Base-by-base conservation (phyloP, 495 filamentous ascomycete genomes). In the Penicillium riverlandense region DNA sequence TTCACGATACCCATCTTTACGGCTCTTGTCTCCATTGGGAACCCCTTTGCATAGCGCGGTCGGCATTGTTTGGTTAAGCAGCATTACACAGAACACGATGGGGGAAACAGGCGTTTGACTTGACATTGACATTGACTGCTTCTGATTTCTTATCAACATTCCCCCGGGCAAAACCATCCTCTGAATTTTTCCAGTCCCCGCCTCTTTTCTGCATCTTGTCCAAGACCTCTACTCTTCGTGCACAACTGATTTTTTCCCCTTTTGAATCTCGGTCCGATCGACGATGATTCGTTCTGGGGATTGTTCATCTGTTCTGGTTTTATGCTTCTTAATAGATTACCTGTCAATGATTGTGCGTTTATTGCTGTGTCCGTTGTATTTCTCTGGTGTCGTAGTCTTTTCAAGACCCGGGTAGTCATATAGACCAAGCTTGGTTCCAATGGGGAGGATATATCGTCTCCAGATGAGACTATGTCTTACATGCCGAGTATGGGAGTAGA, bases 11-110 rank as follows among this genome's bases (percentile, higher is more conserved):
- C 55, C 50, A 58, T 53, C 49, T 45, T 53, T 57, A 54, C 36
- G 49, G 48, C 49, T 50, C 37, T 44, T 50, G 37, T 49, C 50
- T 58, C 42, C 35, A 45, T 47, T 51, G 38, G 40, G 54, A 48
- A 50, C 57, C 49, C 45, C 50, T 63, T 69, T 70, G 68, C 68
- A 71, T 71, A 71, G 68, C 66, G 68, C 48, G 68, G 61, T 65
- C 62, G 56, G 65, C 65, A 65, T 65, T 48, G 37, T 60, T 59
- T 58, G 50, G 55, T 57, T 49, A 59, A 62, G 52, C 58, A 58
- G 52, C 61, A 65, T 69, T 59, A 67, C 22, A 22, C 22, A 22
- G 22, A 22, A 22, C 57, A 22, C 57, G 57, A 66, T 41, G 43
- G 46, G 46, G 37, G 43, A 49, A 52, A 50, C 22, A 53, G 65